Evolutionary conservation across 2,329 filamentous ascomycete species (phyloP).

Genomic region (Fragosphaeria purpurea): DNA sequence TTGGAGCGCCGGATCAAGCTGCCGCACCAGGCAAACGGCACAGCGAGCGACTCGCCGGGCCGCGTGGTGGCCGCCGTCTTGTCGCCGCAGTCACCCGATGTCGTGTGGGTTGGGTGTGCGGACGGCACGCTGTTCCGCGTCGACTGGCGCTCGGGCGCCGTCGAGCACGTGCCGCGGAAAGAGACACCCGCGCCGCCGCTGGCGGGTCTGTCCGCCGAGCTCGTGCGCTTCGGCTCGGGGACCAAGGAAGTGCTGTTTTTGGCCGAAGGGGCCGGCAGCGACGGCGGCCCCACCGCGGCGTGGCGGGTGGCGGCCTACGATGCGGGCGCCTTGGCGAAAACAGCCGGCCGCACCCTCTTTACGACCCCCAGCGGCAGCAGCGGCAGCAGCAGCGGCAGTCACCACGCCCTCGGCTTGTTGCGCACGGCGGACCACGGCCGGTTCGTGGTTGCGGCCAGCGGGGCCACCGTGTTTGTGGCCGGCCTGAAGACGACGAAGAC

Average conservation of each 20-base stretch:
- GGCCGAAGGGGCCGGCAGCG: slow-evolving; percentile 26
- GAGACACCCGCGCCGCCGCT: slow-evolving; percentile 29
- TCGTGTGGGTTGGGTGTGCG: slow-evolving; percentile 51
- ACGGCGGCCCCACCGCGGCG: slow-evolving; percentile 12
- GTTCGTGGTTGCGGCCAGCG: slow-evolving; percentile 46
- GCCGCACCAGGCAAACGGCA: slow-evolving; percentile 15
- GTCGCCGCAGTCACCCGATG: slow-evolving; percentile 32
- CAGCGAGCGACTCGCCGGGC: slow-evolving; percentile 15
- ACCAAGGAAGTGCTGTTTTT: slow-evolving; percentile 37
- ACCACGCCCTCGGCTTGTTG: slow-evolving; percentile 33
- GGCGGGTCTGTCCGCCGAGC: slow-evolving; percentile 34
- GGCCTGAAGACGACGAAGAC: slow-evolving; percentile 26
- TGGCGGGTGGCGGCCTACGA: slow-evolving; percentile 38
- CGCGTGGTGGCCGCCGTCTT: slow-evolving; percentile 28
- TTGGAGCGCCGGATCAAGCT: slow-evolving; percentile 62
- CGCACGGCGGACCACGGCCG: slow-evolving; percentile 41
- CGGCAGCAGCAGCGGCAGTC: too few relatives aligned
- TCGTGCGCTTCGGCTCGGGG: slow-evolving; percentile 24
- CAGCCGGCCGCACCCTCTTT: slow-evolving; percentile 8
- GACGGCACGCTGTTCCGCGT: slow-evolving; percentile 47
- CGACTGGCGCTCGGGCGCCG: slow-evolving; percentile 43
- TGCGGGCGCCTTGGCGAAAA: slow-evolving; percentile 2
- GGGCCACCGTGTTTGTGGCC: slow-evolving; percentile 51
- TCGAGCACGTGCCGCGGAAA: slow-evolving; percentile 29
- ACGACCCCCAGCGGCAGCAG: neutral